Percentiles rank a stretch among this genome's conserved stretches.
These are phyloP conservation scores for Myxozyma melibiosi DNA, from an alignment of 805 yeast genomes.

Conservation along the genomic window DNA sequence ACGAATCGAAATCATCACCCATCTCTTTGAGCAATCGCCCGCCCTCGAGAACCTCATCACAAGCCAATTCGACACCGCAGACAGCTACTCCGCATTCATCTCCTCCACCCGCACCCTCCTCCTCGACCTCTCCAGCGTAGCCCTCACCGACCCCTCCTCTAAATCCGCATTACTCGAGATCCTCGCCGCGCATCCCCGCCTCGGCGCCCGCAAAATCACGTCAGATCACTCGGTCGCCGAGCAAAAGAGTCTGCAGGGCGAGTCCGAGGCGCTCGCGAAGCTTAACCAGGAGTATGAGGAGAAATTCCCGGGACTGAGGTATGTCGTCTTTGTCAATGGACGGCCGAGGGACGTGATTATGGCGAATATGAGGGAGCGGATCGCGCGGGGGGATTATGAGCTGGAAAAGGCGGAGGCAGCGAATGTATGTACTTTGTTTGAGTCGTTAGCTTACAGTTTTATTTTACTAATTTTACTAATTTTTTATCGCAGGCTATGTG, in stretches of 20 bases:
- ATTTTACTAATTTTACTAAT: not conserved
- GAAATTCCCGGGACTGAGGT: conserved; percentile 69
- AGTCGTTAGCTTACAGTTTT: not conserved
- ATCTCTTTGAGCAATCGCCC: conserved; percentile 67
- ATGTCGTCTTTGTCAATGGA: conserved; percentile 89
- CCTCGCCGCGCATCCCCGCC: conserved; percentile 88
- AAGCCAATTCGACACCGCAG: conserved; percentile 39
- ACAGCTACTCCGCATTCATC: conserved; percentile 47
- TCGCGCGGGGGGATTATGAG: conserved; percentile 55
- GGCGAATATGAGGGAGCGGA: conserved; percentile 61
- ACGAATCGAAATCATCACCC: conserved; percentile 51
- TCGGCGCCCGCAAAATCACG: conserved; percentile 64
- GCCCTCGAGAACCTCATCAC: conserved; percentile 46
- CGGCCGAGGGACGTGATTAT: conserved; percentile 67
- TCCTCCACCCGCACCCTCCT: conserved; percentile 50
- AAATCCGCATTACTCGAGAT: conserved; percentile 46
- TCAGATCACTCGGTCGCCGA: conserved; percentile 68
- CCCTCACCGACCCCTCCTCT: conserved; percentile 37
- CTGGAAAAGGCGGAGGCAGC: conserved; percentile 68
- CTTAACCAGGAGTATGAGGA: conserved; percentile 62
- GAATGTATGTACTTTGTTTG: conserved; percentile 40
- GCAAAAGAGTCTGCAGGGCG: conserved; percentile 63
- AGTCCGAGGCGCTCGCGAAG: conserved; percentile 52
- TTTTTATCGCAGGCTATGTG: conserved; percentile 71
- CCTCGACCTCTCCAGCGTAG: conserved; percentile 39